These are phyloP conservation scores for Datisca glomerata DNA, from an alignment of 306 rosid species.

Conservation along the genomic window DNA sequence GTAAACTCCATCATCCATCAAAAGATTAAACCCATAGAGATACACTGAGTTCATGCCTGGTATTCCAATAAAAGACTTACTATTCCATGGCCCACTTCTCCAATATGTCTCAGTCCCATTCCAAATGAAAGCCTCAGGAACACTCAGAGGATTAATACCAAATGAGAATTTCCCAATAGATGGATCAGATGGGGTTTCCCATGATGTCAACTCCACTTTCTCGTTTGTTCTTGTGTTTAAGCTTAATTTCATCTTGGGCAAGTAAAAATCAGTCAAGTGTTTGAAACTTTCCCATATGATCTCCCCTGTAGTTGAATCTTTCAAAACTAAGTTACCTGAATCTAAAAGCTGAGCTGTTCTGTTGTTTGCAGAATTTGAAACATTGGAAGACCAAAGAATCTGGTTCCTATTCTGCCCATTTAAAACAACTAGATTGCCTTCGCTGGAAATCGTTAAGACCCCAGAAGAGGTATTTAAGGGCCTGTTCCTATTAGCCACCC, in stretches of 20 bases:
- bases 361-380: slow-evolving; percentile 12
- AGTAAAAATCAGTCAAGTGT: slow-evolving; percentile 10
- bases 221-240: slow-evolving; percentile 1
- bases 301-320: slow-evolving; percentile 4
- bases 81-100: slow-evolving; percentile 44
- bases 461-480: slow-evolving; percentile 12
- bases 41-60: slow-evolving; percentile 23
- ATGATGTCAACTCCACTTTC: slow-evolving; percentile 2
- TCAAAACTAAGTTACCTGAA: slow-evolving; percentile 26
- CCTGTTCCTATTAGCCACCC: too few species aligned
- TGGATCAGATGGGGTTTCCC: slow-evolving; percentile 23
- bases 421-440: slow-evolving; percentile 15
- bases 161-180: slow-evolving; percentile 16
- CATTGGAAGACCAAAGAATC: slow-evolving; percentile 30
- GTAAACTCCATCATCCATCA: slow-evolving; percentile 7
- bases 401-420: slow-evolving; percentile 6
- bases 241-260: slow-evolving; percentile 10
- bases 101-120: slow-evolving; percentile 10
- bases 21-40: slow-evolving; percentile 13
- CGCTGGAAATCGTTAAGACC: slow-evolving; percentile 1
- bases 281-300: slow-evolving; percentile 30
- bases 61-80: slow-evolving; percentile 21
- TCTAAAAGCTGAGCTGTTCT: slow-evolving; percentile 13
- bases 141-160: slow-evolving; percentile 3
- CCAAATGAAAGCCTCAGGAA: slow-evolving; percentile 20